These are phyloP conservation scores for Camellia japonica DNA, from an alignment of 148 eudicot species.

Conservation along the genomic window DNA sequence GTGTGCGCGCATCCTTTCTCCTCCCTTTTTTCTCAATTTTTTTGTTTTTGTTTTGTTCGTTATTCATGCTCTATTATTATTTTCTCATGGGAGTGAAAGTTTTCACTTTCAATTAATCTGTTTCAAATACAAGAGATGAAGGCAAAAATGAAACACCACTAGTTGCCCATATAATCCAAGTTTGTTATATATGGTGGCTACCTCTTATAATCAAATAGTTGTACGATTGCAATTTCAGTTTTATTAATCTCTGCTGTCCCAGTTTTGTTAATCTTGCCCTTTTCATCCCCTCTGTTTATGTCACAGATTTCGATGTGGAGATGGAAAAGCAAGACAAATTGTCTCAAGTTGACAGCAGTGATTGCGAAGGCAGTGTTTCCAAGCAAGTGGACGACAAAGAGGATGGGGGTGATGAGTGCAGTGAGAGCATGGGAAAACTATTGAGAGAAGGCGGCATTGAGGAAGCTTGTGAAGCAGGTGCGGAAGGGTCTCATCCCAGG, in stretches of 20 bases:
- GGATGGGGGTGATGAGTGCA: constrained; percentile 3
- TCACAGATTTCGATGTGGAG: constrained; percentile 2
- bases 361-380: constrained; percentile 15
- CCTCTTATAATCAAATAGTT: not conserved
- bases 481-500: not conserved
- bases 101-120: not conserved
- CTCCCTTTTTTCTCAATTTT: not conserved
- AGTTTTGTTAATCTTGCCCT: not conserved
- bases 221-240: not conserved
- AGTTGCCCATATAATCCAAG: not conserved
- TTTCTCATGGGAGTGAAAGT: not conserved
- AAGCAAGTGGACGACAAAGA: constrained; percentile 18
- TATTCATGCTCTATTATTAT: too few species aligned
- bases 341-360: constrained; percentile 16
- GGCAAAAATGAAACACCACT: not conserved
- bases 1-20: too few species aligned
- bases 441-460: constrained; percentile 13
- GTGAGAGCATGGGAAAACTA: constrained; percentile 18
- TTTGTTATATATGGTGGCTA: not conserved
- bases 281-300: not conserved
- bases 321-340: constrained; percentile 15
- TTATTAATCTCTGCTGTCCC: not conserved
- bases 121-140: not conserved
- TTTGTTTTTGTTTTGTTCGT: not conserved
- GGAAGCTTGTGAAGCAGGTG: constrained; percentile 12